Evolutionary conservation across 176 grass and related monocot species (phyloP).

Genomic region (Phoenix roebelenii): DNA sequence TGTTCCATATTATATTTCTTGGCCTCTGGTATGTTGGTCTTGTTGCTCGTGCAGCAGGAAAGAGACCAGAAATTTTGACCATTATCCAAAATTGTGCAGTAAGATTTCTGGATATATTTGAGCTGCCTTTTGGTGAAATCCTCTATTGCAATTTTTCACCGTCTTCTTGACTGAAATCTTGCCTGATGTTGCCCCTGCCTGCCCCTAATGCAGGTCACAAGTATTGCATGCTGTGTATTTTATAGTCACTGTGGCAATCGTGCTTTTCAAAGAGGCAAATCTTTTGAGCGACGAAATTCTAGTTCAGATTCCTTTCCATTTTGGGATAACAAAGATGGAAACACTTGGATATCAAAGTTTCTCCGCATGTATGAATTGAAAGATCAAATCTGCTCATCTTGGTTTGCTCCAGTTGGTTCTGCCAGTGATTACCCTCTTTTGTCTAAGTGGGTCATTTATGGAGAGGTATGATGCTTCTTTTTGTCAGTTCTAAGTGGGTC

Average conservation of each 20-base stretch:
- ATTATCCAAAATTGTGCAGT: conserved; percentile 87
- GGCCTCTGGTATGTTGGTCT: conserved; percentile 89
- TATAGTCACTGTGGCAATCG: conserved; percentile 80
- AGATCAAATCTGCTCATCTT: conserved; percentile 93
- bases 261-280: conserved; percentile 60
- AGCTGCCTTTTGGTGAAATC: too few relatives aligned
- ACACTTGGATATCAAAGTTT: conserved; percentile 75
- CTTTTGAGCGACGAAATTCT: conserved; percentile 32
- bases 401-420: conserved; percentile 88
- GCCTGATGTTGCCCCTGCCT: conserved; percentile 6
- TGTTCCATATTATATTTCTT: conserved; percentile 83
- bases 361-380: conserved; percentile 72
- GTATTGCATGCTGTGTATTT: conserved; percentile 89
- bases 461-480: conserved; percentile 47
- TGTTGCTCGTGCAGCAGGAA: conserved; percentile 79
- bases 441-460: conserved; percentile 91
- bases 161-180: conserved; percentile 3
- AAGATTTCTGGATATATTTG: conserved; percentile 25
- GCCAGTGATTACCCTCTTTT: conserved; percentile 89
- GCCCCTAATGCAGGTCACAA: conserved; percentile 55
- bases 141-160: too few relatives aligned
- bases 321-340: conserved; percentile 49
- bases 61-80: conserved; percentile 71
- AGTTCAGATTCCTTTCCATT: conserved; percentile 38
- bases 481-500: conserved; percentile 44